Evolutionary conservation across 2,329 filamentous ascomycete genomes (phyloP).

Genomic region (Penicillium sp.): DNA sequence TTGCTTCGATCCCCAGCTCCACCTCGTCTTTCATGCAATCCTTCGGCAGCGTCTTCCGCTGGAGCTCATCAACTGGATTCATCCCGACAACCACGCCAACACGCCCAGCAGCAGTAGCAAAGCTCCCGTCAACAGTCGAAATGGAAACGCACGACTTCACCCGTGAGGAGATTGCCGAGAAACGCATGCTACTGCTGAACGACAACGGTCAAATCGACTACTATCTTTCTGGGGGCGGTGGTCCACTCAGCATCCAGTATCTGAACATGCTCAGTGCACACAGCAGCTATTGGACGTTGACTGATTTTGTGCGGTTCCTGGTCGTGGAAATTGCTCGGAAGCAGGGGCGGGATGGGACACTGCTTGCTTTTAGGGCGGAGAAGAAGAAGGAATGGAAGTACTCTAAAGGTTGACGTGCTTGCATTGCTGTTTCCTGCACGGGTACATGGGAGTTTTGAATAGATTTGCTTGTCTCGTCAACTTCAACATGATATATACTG

Average conservation of each 20-base stretch:
- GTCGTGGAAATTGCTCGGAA: conserved; percentile 82
- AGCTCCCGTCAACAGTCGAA: conserved; percentile 73
- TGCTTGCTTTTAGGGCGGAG: conserved; percentile 56
- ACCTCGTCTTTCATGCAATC: conserved; percentile 66
- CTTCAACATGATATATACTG: background rate
- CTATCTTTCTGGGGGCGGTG: conserved; percentile 78
- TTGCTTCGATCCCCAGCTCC: conserved; percentile 75
- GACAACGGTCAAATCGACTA: conserved; percentile 97
- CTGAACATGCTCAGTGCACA: conserved; percentile 96
- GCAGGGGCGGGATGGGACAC: conserved; percentile 63
- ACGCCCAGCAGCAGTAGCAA: conserved; percentile 59
- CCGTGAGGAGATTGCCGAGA: conserved; percentile 87
- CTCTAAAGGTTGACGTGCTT: conserved; percentile 27
- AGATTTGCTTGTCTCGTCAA: background rate
- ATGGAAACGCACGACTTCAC: conserved; percentile 95
- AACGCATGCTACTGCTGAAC: conserved; percentile 82
- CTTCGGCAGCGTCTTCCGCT: conserved; percentile 63
- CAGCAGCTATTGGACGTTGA: conserved; percentile 87
- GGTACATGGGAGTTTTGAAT: background rate
- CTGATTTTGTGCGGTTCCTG: conserved; percentile 86
- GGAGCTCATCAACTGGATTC: conserved; percentile 51
- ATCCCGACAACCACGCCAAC: conserved; percentile 67
- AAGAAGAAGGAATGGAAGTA: conserved; percentile 56
- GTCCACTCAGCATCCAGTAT: conserved; percentile 91
- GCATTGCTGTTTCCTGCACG: background rate